Base-by-base conservation (phyloP, 2,329 filamentous ascomycete species). In the Aspergillus pseudonomiae region DNA sequence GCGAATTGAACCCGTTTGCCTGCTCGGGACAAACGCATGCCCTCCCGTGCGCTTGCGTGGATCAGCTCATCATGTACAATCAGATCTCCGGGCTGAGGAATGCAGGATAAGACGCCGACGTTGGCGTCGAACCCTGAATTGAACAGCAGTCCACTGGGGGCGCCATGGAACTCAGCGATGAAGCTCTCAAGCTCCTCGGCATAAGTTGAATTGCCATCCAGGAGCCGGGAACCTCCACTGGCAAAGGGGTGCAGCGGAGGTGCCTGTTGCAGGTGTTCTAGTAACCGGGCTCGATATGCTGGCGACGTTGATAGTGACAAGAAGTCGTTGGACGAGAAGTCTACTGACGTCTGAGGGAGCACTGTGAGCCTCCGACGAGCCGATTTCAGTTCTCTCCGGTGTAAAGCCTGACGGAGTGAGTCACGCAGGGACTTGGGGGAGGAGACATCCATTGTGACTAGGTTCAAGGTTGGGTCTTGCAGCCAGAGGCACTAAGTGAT, bases 31-130 rank as follows among this genome's bases (percentile, higher is more conserved):
- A 89, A 70, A 21, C 83, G 82, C 89, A 94, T 92, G 0, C 91
- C 92, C 73, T 94, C 91, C 63, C 93, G 91, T 1, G 89, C 86
- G 68, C 90, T 93, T 0, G 92, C 92, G 69, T 94, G 92, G 16
- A 94, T 88, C 36, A 90, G 81, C 73, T 90, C 90, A 70, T 94
- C 92, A 68, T 91, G 90, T 0, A 95, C 74, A 26, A 95, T 82
- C 1, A 84, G 70, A 73, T 91, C 89, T 0, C 84, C 86, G 0
- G 78, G 79, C 65, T 88, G 87, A 1, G 88, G 87, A 1, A 88
- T 79, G 60, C 84, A 86, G 2, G 83, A 79, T n/a, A 90, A 84
- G 1, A 91, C 79, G 0, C 87, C 88, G 0, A 85, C 81, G 68
- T 91, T 91, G 19, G 88, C 89, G 66, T 90, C 88, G 62, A 86